Conservation (phyloP, 495 filamentous ascomycete genomes). For the Amphirosellinia nigrospora region DNA sequence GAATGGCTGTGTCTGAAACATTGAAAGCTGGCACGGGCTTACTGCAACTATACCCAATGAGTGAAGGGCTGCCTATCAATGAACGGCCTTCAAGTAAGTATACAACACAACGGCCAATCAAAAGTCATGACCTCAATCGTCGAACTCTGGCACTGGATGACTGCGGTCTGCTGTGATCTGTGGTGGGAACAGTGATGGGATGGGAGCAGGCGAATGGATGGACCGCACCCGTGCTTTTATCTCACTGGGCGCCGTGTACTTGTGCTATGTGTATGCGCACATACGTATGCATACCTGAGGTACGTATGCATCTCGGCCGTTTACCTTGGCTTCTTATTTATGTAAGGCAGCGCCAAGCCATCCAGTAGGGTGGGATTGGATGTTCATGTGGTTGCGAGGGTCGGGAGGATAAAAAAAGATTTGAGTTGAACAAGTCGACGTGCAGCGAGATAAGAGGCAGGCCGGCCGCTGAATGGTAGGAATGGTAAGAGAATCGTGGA, state of each 20-base stretch:
- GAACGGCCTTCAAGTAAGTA: slow-evolving; percentile 6
- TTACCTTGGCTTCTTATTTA: not conserved
- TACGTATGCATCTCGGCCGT: slow-evolving; percentile 4
- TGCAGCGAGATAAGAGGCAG: slow-evolving; percentile 16
- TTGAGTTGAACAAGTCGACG: slow-evolving; percentile 18
- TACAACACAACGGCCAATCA: slow-evolving; percentile 9
- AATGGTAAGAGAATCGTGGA: not conserved
- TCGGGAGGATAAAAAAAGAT: slow-evolving; percentile 15
- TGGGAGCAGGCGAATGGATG: not conserved
- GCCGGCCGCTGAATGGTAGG: slow-evolving; percentile 11
- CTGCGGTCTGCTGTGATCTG: too few species aligned
- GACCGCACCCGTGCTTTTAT: not conserved
- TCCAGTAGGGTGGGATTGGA: slow-evolving; percentile 9
- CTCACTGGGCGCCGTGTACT: not conserved
- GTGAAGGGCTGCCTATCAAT: not conserved
- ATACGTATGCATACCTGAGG: not conserved
- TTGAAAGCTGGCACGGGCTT: slow-evolving; percentile 12
- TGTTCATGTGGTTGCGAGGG: not conserved
- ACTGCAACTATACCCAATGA: slow-evolving; percentile 27
- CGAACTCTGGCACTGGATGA: not conserved
- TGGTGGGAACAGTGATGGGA: not conserved
- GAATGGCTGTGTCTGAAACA: slow-evolving; percentile 18
- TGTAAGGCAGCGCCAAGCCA: slow-evolving; percentile 14
- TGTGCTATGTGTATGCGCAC: too few species aligned
- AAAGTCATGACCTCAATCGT: not conserved